Conservation (phyloP, 306 rosid species). For the Vigna trinervia region DNA sequence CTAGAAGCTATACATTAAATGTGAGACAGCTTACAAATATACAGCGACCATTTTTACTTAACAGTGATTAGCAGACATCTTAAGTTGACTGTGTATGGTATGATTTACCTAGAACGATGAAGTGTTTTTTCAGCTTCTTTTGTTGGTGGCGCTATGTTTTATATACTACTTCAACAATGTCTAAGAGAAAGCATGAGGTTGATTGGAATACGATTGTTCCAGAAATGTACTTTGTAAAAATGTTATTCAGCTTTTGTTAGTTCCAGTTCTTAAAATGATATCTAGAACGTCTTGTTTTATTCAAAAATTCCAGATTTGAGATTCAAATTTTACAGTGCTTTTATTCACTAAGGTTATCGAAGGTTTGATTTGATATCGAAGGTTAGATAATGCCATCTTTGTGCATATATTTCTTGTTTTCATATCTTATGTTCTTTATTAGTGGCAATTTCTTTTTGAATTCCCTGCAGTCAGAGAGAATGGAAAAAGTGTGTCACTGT, state of each 20-base stretch:
- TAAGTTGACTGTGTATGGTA: background rate
- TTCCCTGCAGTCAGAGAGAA: background rate
- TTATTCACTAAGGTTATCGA: conserved; percentile 1
- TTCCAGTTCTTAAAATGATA: background rate
- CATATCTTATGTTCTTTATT: background rate
- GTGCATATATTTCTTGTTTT: conserved; percentile 3
- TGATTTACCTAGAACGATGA: conserved; percentile 21
- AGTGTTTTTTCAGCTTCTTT: background rate
- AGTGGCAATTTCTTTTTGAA: background rate
- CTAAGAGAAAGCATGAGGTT: conserved; percentile 13
- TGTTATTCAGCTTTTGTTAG: conserved; percentile 19
- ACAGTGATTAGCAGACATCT: conserved; percentile 10
- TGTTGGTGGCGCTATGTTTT: background rate
- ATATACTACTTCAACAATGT: conserved; percentile 1
- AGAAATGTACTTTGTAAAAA: conserved; percentile 18
- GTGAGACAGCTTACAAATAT: background rate
- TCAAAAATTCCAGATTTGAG: background rate
- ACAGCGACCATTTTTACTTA: background rate
- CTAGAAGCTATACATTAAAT: background rate
- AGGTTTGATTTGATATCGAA: conserved; percentile 12
- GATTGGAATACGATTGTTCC: conserved; percentile 10
- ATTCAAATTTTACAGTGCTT: conserved; percentile 5
- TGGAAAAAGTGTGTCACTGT: background rate
- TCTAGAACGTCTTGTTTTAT: background rate
- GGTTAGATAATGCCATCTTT: background rate